These are phyloP conservation scores for Sarocladiaceae sp. DNA, from an alignment of 2,329 filamentous ascomycete species.

Conservation along the genomic window DNA sequence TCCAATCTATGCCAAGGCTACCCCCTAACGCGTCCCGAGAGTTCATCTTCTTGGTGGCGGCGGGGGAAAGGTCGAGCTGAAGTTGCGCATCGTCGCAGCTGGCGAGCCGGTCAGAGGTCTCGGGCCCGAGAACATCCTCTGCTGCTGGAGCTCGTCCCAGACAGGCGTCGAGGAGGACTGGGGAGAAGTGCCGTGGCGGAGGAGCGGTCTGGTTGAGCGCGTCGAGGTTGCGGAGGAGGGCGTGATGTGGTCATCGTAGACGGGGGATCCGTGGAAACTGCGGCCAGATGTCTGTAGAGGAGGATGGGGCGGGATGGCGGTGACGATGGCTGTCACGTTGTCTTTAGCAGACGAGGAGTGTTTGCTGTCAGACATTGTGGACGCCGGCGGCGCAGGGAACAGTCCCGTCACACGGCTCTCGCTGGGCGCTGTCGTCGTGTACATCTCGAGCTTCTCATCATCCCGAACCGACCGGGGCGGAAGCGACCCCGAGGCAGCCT, in stretches of 20 bases:
- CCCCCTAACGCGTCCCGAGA: too few relatives aligned
- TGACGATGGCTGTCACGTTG: neutral
- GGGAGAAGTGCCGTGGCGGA: too few relatives aligned
- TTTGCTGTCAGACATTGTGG: neutral
- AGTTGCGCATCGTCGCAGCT: too few relatives aligned
- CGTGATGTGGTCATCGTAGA: neutral
- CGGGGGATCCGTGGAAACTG: neutral
- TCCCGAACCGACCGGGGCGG: neutral
- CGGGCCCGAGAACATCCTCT: too few relatives aligned
- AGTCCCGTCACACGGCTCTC: slow-evolving; percentile 4
- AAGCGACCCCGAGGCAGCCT: slow-evolving; percentile 25
- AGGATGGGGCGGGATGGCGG: neutral
- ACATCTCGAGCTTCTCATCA: neutral
- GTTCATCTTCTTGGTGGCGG: too few relatives aligned
- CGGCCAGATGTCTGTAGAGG: slow-evolving; percentile 1
- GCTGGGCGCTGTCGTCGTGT: neutral
- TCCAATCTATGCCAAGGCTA: too few relatives aligned
- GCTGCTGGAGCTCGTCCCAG: too few relatives aligned
- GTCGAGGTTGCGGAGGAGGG: neutral
- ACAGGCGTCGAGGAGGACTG: too few relatives aligned
- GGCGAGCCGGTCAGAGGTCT: too few relatives aligned
- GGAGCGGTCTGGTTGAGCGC: slow-evolving; percentile 4
- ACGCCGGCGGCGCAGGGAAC: slow-evolving; percentile 2
- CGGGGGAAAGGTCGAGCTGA: too few relatives aligned
- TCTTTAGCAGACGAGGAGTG: neutral